Conservation (phyloP, 2,329 filamentous ascomycete genomes). For the Aschersonia sp. region DNA sequence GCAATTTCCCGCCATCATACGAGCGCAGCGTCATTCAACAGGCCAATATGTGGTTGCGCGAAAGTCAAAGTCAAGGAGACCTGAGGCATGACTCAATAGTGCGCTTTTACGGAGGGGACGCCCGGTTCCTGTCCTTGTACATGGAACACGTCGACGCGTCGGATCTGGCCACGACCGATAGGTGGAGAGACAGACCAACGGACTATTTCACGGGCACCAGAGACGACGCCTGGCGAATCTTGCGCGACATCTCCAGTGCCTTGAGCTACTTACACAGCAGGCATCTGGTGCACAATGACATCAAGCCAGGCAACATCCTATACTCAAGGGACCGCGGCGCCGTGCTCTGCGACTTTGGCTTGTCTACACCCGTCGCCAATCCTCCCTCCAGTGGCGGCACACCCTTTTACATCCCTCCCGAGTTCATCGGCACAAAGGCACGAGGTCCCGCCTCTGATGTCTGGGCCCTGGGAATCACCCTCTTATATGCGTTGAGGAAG, state of each 20-base stretch:
- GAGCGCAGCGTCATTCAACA: slow-evolving; percentile 43
- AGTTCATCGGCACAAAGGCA: slow-evolving; percentile 40
- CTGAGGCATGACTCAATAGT: slow-evolving; percentile 44
- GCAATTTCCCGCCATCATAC: slow-evolving; percentile 29
- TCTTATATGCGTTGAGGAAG: slow-evolving; percentile 43
- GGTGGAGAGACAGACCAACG: slow-evolving; percentile 32
- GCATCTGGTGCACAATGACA: slow-evolving; percentile 44
- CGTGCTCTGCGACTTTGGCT: slow-evolving; percentile 45
- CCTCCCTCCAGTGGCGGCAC: slow-evolving; percentile 39
- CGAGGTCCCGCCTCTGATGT: slow-evolving; percentile 42
- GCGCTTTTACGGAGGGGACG: slow-evolving; percentile 42
- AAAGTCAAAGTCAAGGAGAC: slow-evolving; percentile 40
- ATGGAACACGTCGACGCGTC: slow-evolving; percentile 47
- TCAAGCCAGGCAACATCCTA: slow-evolving; percentile 47
- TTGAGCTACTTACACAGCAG: slow-evolving; percentile 41
- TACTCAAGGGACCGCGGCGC: slow-evolving; percentile 44
- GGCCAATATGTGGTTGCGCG: slow-evolving; percentile 45
- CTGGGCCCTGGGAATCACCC: slow-evolving; percentile 45
- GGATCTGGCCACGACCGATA: slow-evolving; percentile 32
- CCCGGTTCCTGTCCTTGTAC: slow-evolving; percentile 43
- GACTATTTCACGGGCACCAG: slow-evolving; percentile 36
- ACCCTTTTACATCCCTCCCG: slow-evolving; percentile 47
- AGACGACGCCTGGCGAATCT: slow-evolving; percentile 34
- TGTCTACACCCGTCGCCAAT: slow-evolving; percentile 32
- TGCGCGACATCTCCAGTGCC: slow-evolving; percentile 38